Evolutionary conservation across 108 stramenopile species (phyloP), one percentile per base, ranked within the genome.

Genomic region (Skeletonema marinoi): DNA sequence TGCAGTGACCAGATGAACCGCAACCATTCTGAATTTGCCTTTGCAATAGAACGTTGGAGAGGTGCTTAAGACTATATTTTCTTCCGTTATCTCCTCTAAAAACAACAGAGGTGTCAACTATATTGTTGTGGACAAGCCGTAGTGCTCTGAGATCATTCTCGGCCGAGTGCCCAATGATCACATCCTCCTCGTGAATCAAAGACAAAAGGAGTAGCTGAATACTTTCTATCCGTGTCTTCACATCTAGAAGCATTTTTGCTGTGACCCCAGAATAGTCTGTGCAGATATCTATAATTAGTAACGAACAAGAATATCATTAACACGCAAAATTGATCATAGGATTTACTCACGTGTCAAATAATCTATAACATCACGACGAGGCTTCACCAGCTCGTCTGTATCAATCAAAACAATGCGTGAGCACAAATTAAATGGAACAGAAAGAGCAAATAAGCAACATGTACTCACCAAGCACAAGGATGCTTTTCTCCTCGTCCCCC

Each of bases 111-210:
- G 97, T 97, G 73, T 98, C 97, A 32, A 96, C 85, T 12, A 93
- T 73, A 19, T 79, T 77, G 39, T 71, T 64, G 75, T 98, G 97
- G 12, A 93, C 75, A 12, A 92, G 81, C 39, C 82, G 75, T 5
- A 93, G 75, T 16, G 96, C 96, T 65, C 69, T 82, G 12, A 98
- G 76, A 81, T 98, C 97, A 74, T 96, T 96, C 71, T 98, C 97
- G 39, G 96, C 77, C 36, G 93, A 94, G 86, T 98, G 97, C 1
- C 96, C 97, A 36, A 97, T 88, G 51, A 98, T 54, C 48, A 97
- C 87, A 67, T 96, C 96, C 21, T 84, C 67, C 44, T 81, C 79
- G 14, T 77, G 69, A 46, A 98, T 78, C 60, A 83, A 71, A 0
- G 68, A 42, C 46, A 93, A 66, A n/a, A 98, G 62, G n/a, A 76